Conservation (phyloP, 306 rosid genomes). For the Corylus americana region DNA sequence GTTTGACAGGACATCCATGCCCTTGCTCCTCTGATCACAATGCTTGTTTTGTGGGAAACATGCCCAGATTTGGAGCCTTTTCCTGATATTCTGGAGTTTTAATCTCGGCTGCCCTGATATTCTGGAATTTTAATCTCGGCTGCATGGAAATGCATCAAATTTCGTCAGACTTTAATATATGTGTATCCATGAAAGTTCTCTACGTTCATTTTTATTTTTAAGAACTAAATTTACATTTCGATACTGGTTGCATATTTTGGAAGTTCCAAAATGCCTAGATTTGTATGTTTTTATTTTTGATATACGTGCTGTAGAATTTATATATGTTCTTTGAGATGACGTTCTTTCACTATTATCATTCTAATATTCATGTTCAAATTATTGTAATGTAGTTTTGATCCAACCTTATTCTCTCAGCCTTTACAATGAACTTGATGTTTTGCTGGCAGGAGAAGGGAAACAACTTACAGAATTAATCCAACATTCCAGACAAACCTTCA, state of each 20-base stretch:
- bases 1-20: background rate
- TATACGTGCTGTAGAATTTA: background rate
- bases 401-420: constrained; percentile 6
- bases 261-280: background rate
- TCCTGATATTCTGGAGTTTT: background rate
- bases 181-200: background rate
- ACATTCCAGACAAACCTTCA: constrained; percentile 84
- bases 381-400: constrained; percentile 1
- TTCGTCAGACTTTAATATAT: background rate
- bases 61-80: background rate
- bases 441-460: constrained; percentile 74
- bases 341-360: background rate
- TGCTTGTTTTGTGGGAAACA: background rate
- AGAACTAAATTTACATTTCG: background rate
- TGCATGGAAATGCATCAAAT: background rate
- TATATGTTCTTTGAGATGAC: background rate
- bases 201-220: background rate
- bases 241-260: background rate
- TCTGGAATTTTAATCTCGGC: background rate
- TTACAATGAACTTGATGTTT: constrained; percentile 5
- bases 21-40: background rate
- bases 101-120: background rate
- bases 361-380: background rate
- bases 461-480: constrained; percentile 69
- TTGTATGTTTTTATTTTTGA: background rate